Conservation (phyloP, 768 basidiomycete species). For the Lentinula boryana region DNA sequence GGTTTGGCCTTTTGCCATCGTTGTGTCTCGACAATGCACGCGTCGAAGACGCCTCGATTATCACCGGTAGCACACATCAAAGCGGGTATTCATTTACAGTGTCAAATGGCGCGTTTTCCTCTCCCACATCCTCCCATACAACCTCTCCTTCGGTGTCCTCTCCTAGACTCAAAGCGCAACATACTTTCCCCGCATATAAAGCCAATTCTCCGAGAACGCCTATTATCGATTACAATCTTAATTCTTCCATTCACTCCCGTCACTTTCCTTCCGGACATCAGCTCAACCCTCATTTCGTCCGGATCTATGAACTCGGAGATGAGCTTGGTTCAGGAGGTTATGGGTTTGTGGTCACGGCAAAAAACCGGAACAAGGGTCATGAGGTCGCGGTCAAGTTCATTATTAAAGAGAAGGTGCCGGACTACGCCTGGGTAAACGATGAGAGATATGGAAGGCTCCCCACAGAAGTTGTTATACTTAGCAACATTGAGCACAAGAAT, state of each 20-base stretch:
- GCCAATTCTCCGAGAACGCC: background rate
- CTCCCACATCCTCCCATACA: background rate
- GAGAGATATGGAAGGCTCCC: slow-evolving; percentile 61
- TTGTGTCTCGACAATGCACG: slow-evolving; percentile 1
- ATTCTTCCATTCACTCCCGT: slow-evolving; percentile 30
- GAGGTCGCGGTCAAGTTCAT: slow-evolving; percentile 97
- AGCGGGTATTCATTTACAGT: background rate
- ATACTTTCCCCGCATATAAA: slow-evolving; percentile 2
- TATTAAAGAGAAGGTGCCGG: slow-evolving; percentile 66
- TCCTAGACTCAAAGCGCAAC: background rate
- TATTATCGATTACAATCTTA: slow-evolving; percentile 10
- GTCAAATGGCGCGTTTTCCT: slow-evolving; percentile 3
- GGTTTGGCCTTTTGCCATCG: slow-evolving; percentile 1
- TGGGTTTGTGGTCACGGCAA: slow-evolving; percentile 90
- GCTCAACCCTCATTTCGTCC: slow-evolving; percentile 56
- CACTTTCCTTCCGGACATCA: slow-evolving; percentile 58
- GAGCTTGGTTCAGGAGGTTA: slow-evolving; percentile 90
- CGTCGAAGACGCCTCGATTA: background rate
- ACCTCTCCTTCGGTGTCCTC: slow-evolving; percentile 1
- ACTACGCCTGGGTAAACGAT: slow-evolving; percentile 59
- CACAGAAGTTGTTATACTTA: slow-evolving; percentile 75
- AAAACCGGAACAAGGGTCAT: slow-evolving; percentile 45
- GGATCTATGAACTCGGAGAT: slow-evolving; percentile 56
- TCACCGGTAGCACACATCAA: background rate
- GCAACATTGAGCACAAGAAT: slow-evolving; percentile 67